phyloP scores from a whole-genome alignment of 768 basidiomycete species.

The Tulasnella sp. region DNA sequence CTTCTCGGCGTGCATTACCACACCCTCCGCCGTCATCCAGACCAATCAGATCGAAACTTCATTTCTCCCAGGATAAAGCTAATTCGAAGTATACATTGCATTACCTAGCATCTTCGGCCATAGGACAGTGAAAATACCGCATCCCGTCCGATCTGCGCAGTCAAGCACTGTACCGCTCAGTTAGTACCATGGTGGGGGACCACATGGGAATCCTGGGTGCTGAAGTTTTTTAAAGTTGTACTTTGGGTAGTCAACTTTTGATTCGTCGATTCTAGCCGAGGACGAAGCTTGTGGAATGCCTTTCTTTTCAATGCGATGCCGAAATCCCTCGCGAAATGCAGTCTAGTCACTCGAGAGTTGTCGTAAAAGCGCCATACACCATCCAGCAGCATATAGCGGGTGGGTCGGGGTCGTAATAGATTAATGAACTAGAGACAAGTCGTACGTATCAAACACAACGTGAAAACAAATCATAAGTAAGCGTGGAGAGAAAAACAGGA shows the following conservation, averaged over 20 bases:
- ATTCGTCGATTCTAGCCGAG: too few relatives aligned
- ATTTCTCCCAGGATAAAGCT: not conserved
- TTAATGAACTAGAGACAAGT: not conserved
- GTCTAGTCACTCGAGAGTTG: not conserved
- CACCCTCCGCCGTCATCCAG: not conserved
- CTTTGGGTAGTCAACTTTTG: too few relatives aligned
- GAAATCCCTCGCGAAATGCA: too few relatives aligned
- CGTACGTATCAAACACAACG: slow-evolving; percentile 9
- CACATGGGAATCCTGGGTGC: slow-evolving; percentile 14
- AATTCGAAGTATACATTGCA: not conserved
- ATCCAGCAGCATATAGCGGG: not conserved
- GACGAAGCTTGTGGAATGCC: too few relatives aligned
- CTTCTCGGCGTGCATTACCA: not conserved
- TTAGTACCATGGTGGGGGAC: slow-evolving; percentile 13
- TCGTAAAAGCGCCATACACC: not conserved
- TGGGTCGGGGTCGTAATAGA: not conserved
- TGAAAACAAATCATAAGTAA: slow-evolving; percentile 15
- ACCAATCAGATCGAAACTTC: not conserved
- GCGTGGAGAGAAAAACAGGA: not conserved
- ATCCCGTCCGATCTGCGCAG: slow-evolving; percentile 14
- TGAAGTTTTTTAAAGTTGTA: not conserved
- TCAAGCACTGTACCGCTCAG: slow-evolving; percentile 14
- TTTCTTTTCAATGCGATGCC: too few relatives aligned
- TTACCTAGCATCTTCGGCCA: not conserved
- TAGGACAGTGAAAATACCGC: slow-evolving; percentile 15